phyloP scores from a whole-genome alignment of 1,139 yeast species.

The Pichia sp. region DNA sequence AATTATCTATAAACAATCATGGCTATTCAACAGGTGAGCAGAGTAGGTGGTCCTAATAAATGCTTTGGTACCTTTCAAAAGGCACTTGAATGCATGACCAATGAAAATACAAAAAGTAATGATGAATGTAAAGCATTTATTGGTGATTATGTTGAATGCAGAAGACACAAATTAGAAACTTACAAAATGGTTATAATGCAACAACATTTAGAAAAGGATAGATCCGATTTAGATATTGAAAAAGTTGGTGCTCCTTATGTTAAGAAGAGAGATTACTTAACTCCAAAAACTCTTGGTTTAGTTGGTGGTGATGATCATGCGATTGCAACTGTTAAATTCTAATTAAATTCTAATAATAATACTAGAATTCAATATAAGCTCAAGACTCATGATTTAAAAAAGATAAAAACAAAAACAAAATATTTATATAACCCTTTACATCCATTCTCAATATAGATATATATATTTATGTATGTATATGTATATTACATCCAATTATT shows the following conservation, averaged over 20 bases:
- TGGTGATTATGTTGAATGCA: slow-evolving; percentile 31
- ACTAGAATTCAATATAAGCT: background rate
- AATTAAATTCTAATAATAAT: background rate
- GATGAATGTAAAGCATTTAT: slow-evolving; percentile 28
- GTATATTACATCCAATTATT: too few species aligned
- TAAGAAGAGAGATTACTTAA: slow-evolving; percentile 30
- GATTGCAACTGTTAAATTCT: slow-evolving; percentile 22
- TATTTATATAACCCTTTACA: too few species aligned
- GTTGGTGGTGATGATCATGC: slow-evolving; percentile 31
- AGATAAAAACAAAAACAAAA: too few species aligned
- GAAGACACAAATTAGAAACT: slow-evolving; percentile 30
- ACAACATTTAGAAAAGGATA: slow-evolving; percentile 25
- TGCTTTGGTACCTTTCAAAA: slow-evolving; percentile 33
- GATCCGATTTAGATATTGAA: slow-evolving; percentile 25
- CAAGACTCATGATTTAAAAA: too few species aligned
- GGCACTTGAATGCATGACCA: slow-evolving; percentile 33
- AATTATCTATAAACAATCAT: slow-evolving; percentile 10
- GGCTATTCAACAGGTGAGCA: slow-evolving; percentile 32
- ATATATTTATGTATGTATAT: too few species aligned
- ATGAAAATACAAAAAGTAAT: slow-evolving; percentile 23
- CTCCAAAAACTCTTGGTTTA: slow-evolving; percentile 32
- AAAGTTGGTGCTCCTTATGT: slow-evolving; percentile 32
- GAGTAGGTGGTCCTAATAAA: slow-evolving; percentile 32
- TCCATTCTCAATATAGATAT: too few species aligned
- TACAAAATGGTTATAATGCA: slow-evolving; percentile 30